phyloP scores from a whole-genome alignment of 371 early-diverging fungal species.

The Actinomortierella ambigua region DNA sequence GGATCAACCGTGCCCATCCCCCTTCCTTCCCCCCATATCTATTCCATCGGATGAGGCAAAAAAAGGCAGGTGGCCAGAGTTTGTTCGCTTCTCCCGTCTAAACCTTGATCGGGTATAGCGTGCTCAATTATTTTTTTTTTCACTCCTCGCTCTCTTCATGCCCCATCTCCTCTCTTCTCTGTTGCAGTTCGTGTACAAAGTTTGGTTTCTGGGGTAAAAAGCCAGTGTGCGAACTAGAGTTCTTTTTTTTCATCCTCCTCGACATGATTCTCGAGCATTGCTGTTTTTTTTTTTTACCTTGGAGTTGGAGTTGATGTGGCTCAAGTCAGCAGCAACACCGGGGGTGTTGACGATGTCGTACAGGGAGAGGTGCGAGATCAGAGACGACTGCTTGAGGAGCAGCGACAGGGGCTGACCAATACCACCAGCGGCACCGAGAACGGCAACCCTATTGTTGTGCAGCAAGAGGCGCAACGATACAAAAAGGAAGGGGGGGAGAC shows the following conservation, averaged over 20 bases:
- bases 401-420: constrained; percentile 93
- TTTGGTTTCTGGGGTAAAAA: no score
- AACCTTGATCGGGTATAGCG: no score
- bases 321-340: constrained; percentile 97
- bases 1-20: neutral
- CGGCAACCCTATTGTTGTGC: constrained; percentile 74
- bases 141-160: no score
- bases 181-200: no score
- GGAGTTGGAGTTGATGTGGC: constrained; percentile 95
- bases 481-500: neutral
- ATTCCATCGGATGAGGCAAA: no score
- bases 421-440: constrained; percentile 92
- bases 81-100: no score
- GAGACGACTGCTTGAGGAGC: constrained; percentile 82
- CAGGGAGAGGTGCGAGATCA: constrained; percentile 87
- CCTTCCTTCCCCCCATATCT: neutral
- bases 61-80: no score
- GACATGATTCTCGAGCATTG: no score
- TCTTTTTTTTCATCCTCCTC: no score
- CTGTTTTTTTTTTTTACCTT: constrained; percentile 51
- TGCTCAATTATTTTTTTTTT: no score
- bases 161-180: no score
- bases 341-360: constrained; percentile 97
- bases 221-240: no score
- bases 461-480: neutral